Conservation (phyloP, 371 early-diverging fungal species). For the Mortierella sp. region DNA sequence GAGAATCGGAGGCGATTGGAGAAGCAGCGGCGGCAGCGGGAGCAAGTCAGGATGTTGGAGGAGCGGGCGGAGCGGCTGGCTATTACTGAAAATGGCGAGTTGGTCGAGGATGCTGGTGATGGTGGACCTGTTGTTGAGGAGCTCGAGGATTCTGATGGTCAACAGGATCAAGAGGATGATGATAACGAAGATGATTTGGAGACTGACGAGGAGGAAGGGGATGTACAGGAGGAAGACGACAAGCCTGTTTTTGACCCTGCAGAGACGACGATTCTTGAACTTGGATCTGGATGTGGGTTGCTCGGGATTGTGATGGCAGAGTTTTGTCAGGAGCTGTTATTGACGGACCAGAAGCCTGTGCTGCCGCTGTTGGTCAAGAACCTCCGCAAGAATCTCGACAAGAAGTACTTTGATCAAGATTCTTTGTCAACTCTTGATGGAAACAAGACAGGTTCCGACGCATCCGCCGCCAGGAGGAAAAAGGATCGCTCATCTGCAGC, state of each 20-base stretch:
- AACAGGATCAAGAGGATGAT: background rate
- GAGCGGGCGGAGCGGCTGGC: slow-evolving; percentile 34
- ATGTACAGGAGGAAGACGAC: background rate
- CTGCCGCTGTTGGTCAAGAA: slow-evolving; percentile 49
- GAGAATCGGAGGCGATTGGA: background rate
- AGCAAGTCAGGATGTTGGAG: slow-evolving; percentile 35
- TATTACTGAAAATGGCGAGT: slow-evolving; percentile 29
- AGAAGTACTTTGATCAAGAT: slow-evolving; percentile 46
- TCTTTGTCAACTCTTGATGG: background rate
- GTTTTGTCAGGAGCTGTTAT: slow-evolving; percentile 35
- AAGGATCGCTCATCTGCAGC: slow-evolving; percentile 6
- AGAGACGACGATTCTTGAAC: slow-evolving; percentile 42
- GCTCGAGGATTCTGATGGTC: background rate
- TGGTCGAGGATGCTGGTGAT: slow-evolving; percentile 8
- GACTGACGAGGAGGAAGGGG: slow-evolving; percentile 21
- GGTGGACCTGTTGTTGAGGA: background rate
- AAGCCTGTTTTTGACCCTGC: slow-evolving; percentile 41
- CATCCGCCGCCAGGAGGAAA: slow-evolving; percentile 9
- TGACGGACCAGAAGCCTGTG: slow-evolving; percentile 53
- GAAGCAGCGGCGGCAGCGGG: slow-evolving; percentile 5
- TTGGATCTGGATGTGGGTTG: slow-evolving; percentile 55
- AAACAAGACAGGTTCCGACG: background rate
- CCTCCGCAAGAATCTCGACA: slow-evolving; percentile 48
- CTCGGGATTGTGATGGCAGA: slow-evolving; percentile 55
- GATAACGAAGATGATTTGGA: slow-evolving; percentile 21